Conservation (phyloP, 2,329 filamentous ascomycete species). For the Tolypocladium cylindrosporum region DNA sequence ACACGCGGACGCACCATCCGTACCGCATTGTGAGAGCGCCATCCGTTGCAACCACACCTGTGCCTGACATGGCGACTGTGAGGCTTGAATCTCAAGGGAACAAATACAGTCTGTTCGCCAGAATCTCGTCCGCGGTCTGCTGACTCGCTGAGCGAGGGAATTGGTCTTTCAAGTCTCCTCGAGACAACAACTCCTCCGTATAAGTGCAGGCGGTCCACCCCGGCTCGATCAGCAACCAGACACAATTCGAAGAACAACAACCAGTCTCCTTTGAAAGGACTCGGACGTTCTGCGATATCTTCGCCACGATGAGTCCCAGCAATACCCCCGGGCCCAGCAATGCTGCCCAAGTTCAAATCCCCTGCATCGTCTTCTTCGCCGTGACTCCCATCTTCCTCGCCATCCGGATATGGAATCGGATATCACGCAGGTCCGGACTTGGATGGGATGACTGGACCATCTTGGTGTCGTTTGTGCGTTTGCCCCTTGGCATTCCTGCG, state of each 20-base stretch:
- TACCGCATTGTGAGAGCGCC: not conserved
- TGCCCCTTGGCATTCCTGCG: not conserved
- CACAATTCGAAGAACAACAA: not conserved
- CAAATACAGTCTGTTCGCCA: not conserved
- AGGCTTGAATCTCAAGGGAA: not conserved
- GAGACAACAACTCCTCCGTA: not conserved
- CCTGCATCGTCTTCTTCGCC: constrained; percentile 31
- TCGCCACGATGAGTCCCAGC: not conserved
- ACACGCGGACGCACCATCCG: not conserved
- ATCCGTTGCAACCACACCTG: not conserved
- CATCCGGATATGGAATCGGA: constrained; percentile 28
- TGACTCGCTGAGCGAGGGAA: not conserved
- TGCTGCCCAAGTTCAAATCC: constrained; percentile 24
- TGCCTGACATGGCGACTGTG: not conserved
- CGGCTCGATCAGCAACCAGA: not conserved
- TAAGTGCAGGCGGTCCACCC: not conserved
- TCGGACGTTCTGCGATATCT: not conserved
- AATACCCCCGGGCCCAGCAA: constrained; percentile 24
- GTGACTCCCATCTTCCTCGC: constrained; percentile 29
- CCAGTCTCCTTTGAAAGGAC: not conserved
- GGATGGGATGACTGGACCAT: constrained; percentile 34
- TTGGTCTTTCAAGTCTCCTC: not conserved
- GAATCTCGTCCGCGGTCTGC: not conserved
- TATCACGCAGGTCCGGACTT: constrained; percentile 23
- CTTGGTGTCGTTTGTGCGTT: constrained; percentile 28